phyloP scores from a whole-genome alignment of 805 yeast genomes.

The Sugiyamaella marilandica region DNA sequence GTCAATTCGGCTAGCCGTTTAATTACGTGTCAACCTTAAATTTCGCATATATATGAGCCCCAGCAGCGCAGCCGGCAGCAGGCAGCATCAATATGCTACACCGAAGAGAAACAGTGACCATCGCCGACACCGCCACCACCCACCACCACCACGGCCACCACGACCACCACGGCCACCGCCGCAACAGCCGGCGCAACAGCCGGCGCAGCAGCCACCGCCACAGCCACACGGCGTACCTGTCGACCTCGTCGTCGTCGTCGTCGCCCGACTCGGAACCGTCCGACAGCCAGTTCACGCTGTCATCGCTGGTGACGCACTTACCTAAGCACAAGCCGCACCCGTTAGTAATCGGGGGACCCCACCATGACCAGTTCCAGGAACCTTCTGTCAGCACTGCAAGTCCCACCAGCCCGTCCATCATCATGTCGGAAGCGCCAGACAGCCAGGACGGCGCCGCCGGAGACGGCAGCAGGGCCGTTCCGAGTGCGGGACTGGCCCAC shows the following conservation, averaged over 20 bases:
- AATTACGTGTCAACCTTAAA: neutral
- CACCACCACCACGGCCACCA: neutral
- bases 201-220: neutral
- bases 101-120: neutral
- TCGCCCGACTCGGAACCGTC: neutral
- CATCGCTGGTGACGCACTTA: constrained; percentile 3
- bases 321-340: constrained; percentile 6
- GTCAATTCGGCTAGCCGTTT: neutral
- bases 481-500: neutral
- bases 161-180: neutral
- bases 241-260: constrained; percentile 5
- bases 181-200: neutral
- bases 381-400: neutral
- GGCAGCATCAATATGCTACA: too few relatives aligned
- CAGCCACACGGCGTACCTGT: neutral
- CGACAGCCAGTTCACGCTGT: neutral
- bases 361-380: neutral
- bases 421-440: neutral
- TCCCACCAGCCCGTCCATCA: neutral
- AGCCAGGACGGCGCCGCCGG: neutral
- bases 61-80: neutral
- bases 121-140: neutral
- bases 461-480: neutral
- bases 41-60: neutral
- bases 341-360: neutral